phyloP scores from a whole-genome alignment of 1,139 yeast species.

The Geotrichum australiense region DNA sequence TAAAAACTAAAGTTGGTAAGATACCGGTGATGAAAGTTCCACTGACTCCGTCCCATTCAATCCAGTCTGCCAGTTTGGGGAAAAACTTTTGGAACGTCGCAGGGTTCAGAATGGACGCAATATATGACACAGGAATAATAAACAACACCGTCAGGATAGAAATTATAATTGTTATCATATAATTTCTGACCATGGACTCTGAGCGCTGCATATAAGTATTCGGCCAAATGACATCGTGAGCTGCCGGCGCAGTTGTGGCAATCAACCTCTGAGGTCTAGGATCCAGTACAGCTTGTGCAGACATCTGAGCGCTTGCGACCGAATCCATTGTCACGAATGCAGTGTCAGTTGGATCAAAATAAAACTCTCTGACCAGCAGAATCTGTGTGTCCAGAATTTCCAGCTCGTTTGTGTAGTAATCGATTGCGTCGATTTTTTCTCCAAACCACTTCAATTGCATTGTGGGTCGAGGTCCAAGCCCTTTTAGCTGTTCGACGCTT shows the following conservation, averaged over 20 bases:
- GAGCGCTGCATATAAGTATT: slow-evolving; percentile 55
- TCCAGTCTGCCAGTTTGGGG: slow-evolving; percentile 62
- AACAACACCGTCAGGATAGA: slow-evolving; percentile 59
- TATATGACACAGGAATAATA: slow-evolving; percentile 64
- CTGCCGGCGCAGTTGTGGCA: slow-evolving; percentile 78
- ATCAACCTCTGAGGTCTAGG: slow-evolving; percentile 68
- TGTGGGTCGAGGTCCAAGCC: slow-evolving; percentile 1
- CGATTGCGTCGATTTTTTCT: slow-evolving; percentile 56
- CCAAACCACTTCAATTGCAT: slow-evolving; percentile 51
- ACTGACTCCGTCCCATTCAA: slow-evolving; percentile 50
- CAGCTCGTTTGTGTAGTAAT: slow-evolving; percentile 49
- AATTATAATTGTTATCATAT: slow-evolving; percentile 55
- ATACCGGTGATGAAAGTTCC: slow-evolving; percentile 68
- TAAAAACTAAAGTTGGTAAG: slow-evolving; percentile 67
- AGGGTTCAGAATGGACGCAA: slow-evolving; percentile 64
- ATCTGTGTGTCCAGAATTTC: slow-evolving; percentile 54
- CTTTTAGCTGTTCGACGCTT: slow-evolving; percentile 14
- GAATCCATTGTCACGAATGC: slow-evolving; percentile 83
- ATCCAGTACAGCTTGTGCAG: slow-evolving; percentile 79
- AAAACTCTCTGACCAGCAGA: slow-evolving; percentile 36
- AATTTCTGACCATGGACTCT: slow-evolving; percentile 52
- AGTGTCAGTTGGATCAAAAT: slow-evolving; percentile 39
- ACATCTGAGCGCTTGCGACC: slow-evolving; percentile 82
- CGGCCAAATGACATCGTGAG: slow-evolving; percentile 77
- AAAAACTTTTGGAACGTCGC: slow-evolving; percentile 61